Evolutionary conservation across 176 grass and related monocot genomes (phyloP).

Genomic region (Olyra latifolia): DNA sequence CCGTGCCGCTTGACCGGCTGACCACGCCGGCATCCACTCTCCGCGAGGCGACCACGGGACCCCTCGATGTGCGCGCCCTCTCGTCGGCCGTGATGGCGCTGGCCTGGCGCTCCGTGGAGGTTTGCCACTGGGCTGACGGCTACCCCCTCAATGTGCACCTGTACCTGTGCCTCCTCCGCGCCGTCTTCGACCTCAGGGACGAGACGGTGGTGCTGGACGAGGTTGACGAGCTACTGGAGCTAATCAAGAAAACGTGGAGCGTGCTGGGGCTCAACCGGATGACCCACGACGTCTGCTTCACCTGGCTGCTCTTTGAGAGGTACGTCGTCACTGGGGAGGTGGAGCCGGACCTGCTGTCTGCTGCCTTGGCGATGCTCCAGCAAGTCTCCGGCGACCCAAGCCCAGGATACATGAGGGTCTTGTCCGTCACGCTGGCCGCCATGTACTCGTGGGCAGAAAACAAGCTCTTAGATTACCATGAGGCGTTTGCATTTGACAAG

Average conservation of each 20-base stretch:
- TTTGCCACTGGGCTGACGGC: slow-evolving; percentile 63
- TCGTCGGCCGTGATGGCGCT: slow-evolving; percentile 39
- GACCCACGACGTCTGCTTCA: slow-evolving; percentile 68
- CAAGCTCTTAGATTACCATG: slow-evolving; percentile 67
- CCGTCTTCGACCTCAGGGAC: slow-evolving; percentile 57
- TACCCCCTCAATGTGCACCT: slow-evolving; percentile 77
- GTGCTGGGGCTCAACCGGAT: slow-evolving; percentile 51
- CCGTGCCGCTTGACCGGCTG: too few species aligned
- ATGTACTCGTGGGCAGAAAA: slow-evolving; percentile 59
- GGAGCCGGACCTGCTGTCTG: slow-evolving; percentile 50
- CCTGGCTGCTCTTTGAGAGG: slow-evolving; percentile 68
- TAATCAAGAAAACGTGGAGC: slow-evolving; percentile 65
- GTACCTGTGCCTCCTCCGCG: slow-evolving; percentile 55
- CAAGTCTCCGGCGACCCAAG: slow-evolving; percentile 45
- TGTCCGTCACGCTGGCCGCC: too few species aligned
- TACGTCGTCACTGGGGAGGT: slow-evolving; percentile 52
- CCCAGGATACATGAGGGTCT: too few species aligned
- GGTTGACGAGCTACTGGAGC: slow-evolving; percentile 69
- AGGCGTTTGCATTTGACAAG: too few species aligned
- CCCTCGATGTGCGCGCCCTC: too few species aligned
- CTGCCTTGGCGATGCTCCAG: slow-evolving; percentile 54
- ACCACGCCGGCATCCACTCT: too few species aligned
- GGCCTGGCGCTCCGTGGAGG: slow-evolving; percentile 44
- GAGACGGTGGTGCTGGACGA: slow-evolving; percentile 68
- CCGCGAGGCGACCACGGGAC: too few species aligned